Conservation (phyloP, 805 yeast genomes). For the Kurtzmaniella cleridarum region DNA sequence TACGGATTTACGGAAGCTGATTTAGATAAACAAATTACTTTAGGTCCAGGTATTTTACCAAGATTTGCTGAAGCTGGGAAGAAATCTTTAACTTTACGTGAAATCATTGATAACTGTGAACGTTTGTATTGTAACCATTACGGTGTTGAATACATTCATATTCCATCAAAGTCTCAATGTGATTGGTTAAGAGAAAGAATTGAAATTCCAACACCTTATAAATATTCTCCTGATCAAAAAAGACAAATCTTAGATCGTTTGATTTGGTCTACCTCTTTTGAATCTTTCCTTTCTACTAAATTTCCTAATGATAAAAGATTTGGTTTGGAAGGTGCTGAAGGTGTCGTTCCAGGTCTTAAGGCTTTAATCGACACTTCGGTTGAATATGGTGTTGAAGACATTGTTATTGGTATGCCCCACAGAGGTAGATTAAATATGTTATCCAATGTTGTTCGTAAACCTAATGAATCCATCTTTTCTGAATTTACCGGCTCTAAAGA, state of each 20-base stretch:
- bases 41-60: slow-evolving; percentile 97
- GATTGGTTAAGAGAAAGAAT: slow-evolving; percentile 98
- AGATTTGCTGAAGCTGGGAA: slow-evolving; percentile 70
- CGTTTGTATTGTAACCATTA: slow-evolving; percentile 79
- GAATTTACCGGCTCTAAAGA: slow-evolving; percentile 91
- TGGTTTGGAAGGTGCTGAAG: slow-evolving; percentile 98
- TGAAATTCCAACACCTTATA: slow-evolving; percentile 85
- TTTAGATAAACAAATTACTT: slow-evolving; percentile 71
- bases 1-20: slow-evolving; percentile 89
- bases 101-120: slow-evolving; percentile 75
- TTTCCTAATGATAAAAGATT: slow-evolving; percentile 98
- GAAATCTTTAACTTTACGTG: slow-evolving; percentile 66
- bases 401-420: slow-evolving; percentile 99
- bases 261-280: slow-evolving; percentile 95
- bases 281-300: slow-evolving; percentile 85
- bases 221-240: slow-evolving; percentile 82
- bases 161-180: slow-evolving; percentile 90
- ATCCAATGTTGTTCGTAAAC: slow-evolving; percentile 97
- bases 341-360: slow-evolving; percentile 95
- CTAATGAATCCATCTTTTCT: slow-evolving; percentile 94
- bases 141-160: slow-evolving; percentile 95
- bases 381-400: slow-evolving; percentile 88
- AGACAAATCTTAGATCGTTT: slow-evolving; percentile 94
- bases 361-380: slow-evolving; percentile 91
- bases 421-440: slow-evolving; percentile 98